Evolutionary conservation across 176 grass and related monocot genomes (phyloP).

Genomic region (Eleusine indica): DNA sequence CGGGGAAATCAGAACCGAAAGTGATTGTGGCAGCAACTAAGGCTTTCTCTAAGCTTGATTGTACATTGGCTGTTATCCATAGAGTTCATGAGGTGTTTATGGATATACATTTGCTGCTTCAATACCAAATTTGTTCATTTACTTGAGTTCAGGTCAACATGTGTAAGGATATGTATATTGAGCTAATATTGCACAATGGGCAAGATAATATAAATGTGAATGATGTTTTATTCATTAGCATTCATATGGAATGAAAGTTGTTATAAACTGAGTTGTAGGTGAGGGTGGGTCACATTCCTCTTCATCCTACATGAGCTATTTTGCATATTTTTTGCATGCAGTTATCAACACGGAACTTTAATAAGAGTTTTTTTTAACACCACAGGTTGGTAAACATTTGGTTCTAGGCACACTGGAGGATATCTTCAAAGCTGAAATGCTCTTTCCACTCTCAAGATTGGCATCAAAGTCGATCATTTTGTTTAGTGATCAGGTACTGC

Average conservation of each 20-base stretch:
- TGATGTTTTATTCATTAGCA: neutral
- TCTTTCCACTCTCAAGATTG: conserved; percentile 69
- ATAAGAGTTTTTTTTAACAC: neutral
- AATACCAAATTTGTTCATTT: conserved; percentile 11
- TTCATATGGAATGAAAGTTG: neutral
- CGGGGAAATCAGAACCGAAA: conserved; percentile 37
- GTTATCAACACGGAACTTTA: neutral
- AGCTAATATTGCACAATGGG: neutral
- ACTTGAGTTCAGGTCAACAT: neutral
- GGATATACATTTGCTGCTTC: conserved; percentile 26
- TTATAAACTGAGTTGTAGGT: neutral
- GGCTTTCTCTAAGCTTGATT: conserved; percentile 70
- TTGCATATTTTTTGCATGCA: conserved; percentile 19
- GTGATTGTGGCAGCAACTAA: conserved; percentile 59
- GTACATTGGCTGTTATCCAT: conserved; percentile 60
- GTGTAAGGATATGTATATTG: neutral
- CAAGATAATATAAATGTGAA: conserved; percentile 10
- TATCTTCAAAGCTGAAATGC: conserved; percentile 68
- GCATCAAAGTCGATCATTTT: conserved; percentile 63
- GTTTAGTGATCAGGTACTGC: conserved; percentile 59
- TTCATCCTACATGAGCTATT: neutral
- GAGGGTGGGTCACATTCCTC: too few species aligned
- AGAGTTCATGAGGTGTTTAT: conserved; percentile 72
- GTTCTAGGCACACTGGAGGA: conserved; percentile 56
- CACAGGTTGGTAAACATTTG: conserved; percentile 65